Conservation (phyloP, 495 filamentous ascomycete species). For the Penicillium bovifimosum region DNA sequence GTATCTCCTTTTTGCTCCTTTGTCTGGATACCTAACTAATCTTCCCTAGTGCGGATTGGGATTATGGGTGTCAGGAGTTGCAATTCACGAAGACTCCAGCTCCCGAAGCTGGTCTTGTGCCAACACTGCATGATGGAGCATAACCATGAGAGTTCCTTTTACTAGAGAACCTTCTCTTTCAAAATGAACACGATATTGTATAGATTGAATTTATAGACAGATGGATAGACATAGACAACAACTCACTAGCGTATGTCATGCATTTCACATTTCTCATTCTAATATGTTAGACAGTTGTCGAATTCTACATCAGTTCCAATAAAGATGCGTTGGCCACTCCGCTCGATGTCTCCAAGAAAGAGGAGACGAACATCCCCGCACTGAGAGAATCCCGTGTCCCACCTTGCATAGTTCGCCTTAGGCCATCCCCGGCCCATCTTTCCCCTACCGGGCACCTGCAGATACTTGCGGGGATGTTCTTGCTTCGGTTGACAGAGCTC, state of each 20-base stretch:
- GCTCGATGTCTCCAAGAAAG: neutral
- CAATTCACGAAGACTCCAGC: slow-evolving; percentile 30
- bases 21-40: neutral
- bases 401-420: too few relatives aligned
- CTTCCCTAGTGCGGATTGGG: slow-evolving; percentile 33
- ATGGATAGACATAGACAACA: neutral
- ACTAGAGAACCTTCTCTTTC: neutral
- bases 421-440: too few relatives aligned
- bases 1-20: slow-evolving; percentile 1
- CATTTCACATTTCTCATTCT: neutral
- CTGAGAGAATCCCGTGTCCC: neutral
- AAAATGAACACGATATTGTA: neutral
- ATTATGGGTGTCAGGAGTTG: slow-evolving; percentile 34
- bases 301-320: too few relatives aligned
- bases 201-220: neutral
- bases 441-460: neutral
- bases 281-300: neutral
- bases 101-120: slow-evolving; percentile 32
- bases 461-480: neutral
- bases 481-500: neutral
- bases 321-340: neutral
- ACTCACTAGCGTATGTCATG: neutral
- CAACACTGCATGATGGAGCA: slow-evolving; percentile 23
- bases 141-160: neutral
- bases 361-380: neutral